Evolutionary conservation across 1,284 basidiomycete genomes (phyloP).

Genomic region (Gymnopus androsaceus): DNA sequence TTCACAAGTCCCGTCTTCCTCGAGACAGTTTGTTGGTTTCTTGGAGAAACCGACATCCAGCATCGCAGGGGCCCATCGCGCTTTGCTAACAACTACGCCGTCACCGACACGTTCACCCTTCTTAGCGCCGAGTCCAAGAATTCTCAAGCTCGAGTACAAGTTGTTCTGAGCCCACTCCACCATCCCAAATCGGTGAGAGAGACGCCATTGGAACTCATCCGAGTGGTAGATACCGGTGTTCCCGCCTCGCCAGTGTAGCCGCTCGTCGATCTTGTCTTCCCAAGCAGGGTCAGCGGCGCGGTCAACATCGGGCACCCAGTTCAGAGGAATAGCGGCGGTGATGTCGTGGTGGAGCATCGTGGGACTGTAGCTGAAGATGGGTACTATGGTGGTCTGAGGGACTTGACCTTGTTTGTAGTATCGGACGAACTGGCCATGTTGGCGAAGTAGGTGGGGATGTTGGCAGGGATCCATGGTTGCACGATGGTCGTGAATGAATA

Average conservation of each 20-base stretch:
- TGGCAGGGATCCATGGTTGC: conserved; percentile 60
- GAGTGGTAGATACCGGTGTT: conserved; percentile 62
- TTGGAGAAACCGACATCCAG: conserved; percentile 58
- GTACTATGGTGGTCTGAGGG: conserved; percentile 35
- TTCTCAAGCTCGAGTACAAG: conserved; percentile 19
- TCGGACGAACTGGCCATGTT: conserved; percentile 54
- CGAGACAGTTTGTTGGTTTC: conserved; percentile 46
- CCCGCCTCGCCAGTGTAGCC: conserved; percentile 65
- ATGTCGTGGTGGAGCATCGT: conserved; percentile 63
- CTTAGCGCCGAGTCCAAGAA: conserved; percentile 14
- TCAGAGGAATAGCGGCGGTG: conserved; percentile 45
- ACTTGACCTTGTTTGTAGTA: conserved; percentile 23
- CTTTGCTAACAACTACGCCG: conserved; percentile 18
- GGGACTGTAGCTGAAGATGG: conserved; percentile 57
- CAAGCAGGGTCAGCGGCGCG: conserved; percentile 52
- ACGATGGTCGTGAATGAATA: conserved; percentile 51
- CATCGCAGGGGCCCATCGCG: conserved; percentile 41
- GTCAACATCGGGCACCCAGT: conserved; percentile 37
- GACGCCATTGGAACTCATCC: conserved; percentile 37
- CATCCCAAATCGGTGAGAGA: conserved; percentile 36
- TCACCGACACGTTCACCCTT: conserved; percentile 34
- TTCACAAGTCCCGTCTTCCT: conserved; percentile 37
- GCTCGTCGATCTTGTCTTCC: conserved; percentile 56
- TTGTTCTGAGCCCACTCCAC: conserved; percentile 32
- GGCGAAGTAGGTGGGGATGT: conserved; percentile 51